Evolutionary conservation across 306 rosid genomes (phyloP).

Genomic region (Bauhinia variegata): DNA sequence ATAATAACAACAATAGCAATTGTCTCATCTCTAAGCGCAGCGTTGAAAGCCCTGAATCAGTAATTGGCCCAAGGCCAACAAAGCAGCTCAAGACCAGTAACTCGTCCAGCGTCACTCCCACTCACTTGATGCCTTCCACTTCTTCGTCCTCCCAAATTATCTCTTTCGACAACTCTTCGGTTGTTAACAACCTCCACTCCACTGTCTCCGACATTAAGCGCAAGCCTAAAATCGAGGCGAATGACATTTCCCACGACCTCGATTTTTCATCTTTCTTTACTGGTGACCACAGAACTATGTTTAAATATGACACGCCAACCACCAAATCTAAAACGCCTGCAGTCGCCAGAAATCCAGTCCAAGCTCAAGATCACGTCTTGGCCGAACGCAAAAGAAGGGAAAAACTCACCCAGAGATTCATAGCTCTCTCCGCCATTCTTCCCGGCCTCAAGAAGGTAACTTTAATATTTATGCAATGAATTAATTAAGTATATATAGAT

Average conservation of each 20-base stretch:
- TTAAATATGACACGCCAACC: constrained; percentile 9
- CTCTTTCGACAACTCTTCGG: constrained; percentile 51
- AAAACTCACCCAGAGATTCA: constrained; percentile 80
- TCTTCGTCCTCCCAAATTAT: constrained; percentile 61
- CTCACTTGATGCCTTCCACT: constrained; percentile 24
- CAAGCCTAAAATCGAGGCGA: constrained; percentile 50
- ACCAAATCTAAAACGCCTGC: constrained; percentile 15
- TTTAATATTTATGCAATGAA: too few species aligned
- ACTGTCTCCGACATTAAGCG: neutral
- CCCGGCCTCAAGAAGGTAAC: constrained; percentile 87
- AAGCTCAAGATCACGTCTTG: constrained; percentile 73
- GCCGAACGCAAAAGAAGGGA: constrained; percentile 87
- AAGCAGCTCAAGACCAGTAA: constrained; percentile 43
- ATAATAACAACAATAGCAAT: neutral
- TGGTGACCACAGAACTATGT: constrained; percentile 30
- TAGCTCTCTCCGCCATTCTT: constrained; percentile 77
- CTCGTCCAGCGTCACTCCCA: constrained; percentile 43
- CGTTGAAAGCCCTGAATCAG: constrained; percentile 12
- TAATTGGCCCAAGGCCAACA: constrained; percentile 18
- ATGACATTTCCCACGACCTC: too few species aligned
- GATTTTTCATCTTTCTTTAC: constrained; percentile 31
- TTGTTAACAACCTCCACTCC: constrained; percentile 14
- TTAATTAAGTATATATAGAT: too few species aligned
- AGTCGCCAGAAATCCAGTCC: constrained; percentile 29
- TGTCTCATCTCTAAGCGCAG: constrained; percentile 32